phyloP scores from a whole-genome alignment of 2,329 filamentous ascomycete genomes.

The Fusarium heterosporum region DNA sequence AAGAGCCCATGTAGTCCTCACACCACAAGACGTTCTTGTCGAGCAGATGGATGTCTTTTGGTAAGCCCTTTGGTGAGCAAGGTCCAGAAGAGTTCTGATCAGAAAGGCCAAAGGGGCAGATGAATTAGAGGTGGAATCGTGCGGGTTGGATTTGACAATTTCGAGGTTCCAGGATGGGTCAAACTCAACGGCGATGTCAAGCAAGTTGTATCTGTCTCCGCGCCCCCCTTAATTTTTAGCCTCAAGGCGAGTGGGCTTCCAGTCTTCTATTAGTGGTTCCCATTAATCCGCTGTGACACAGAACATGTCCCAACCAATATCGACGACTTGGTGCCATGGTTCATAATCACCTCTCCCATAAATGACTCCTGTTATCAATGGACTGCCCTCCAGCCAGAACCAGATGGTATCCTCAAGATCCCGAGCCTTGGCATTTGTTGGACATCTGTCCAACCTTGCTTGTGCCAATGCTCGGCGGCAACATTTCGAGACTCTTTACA shows the following conservation, averaged over 20 bases:
- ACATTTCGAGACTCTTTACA: background rate
- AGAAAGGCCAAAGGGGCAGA: background rate
- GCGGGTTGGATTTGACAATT: accelerated
- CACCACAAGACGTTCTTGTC: background rate
- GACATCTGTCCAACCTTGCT: background rate
- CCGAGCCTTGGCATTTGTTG: background rate
- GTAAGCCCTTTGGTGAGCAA: accelerated
- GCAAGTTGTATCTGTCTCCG: background rate
- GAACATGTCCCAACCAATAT: background rate
- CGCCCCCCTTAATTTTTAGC: background rate
- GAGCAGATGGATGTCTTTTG: background rate
- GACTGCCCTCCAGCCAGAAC: accelerated
- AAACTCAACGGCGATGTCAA: background rate
- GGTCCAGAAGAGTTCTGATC: background rate
- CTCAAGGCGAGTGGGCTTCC: background rate
- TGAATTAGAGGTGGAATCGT: background rate
- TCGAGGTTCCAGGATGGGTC: background rate
- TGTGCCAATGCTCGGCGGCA: background rate
- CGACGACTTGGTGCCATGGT: background rate
- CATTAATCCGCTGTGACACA: accelerated
- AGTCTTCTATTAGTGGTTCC: background rate
- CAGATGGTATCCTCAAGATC: background rate
- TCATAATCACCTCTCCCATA: background rate
- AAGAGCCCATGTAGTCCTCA: too few relatives aligned
- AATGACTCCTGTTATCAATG: background rate